Base-by-base conservation (phyloP, 1,284 basidiomycete genomes). In the Ganoderma sp. region DNA sequence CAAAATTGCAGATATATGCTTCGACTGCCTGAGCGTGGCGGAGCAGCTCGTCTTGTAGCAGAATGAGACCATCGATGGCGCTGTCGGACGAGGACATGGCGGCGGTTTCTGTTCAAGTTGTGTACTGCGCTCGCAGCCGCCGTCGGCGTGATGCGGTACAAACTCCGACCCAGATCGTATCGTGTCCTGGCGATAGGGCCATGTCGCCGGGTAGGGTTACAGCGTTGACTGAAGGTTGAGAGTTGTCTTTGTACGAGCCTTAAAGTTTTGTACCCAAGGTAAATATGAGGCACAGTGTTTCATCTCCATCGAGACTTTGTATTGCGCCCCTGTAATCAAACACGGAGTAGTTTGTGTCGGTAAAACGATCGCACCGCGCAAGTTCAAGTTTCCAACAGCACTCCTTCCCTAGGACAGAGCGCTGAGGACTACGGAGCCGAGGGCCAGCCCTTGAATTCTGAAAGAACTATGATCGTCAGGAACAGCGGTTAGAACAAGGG, bases 31-130 rank as follows among this genome's bases (percentile, higher is more conserved):
- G 37, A 14, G 58, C 14, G 39, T 14, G 39, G 12, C 52, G 25
- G 25, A 56, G 28, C n/a, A 64, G 19, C 10, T 57, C 45, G 22
- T 42, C 39, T 34, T 14, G 37, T 56, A 58, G 64, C 15, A 65
- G 28, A 56, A 15, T 19, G 28, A 56, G 52, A 9, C 22, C 52
- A 15, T 28, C 25, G 52, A 34, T 14, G 25, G 14, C 52, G 17
- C 28, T 28, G 52, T 32, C 32, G 12, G 52, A 34, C 52, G 52
- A 56, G 52, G 52, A 3, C 52, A 56, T 56, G 52, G 52, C 52
- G 52, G 19, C 32, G 17, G 52, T 56, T 17, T 56, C 52, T 56
- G 52, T 17, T 7, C 52, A 56, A 56, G 5, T 34, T 34, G 52
- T 17, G 25, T 34, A 56, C 15, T 14, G 15, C 32, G 52, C 45